Conservation (phyloP, 2,329 filamentous ascomycete genomes). For the Alternaria infectoria region DNA sequence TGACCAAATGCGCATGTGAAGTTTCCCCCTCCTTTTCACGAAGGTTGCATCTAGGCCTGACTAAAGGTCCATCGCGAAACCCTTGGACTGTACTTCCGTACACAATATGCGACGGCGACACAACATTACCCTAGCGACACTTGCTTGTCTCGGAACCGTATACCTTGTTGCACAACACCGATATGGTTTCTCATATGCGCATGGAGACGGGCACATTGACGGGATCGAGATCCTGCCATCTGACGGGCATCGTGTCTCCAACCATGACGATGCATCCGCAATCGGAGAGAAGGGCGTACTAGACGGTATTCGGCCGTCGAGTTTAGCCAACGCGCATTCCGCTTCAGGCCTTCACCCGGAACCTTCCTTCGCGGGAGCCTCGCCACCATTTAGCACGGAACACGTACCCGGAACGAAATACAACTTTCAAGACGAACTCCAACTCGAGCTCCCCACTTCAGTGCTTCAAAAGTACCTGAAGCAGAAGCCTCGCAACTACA, state of each 20-base stretch:
- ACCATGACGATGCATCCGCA: background rate
- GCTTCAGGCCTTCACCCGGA: background rate
- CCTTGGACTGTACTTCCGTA: background rate
- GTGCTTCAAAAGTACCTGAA: conserved; percentile 19
- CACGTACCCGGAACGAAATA: conserved; percentile 17
- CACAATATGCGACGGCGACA: conserved; percentile 13
- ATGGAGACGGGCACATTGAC: background rate
- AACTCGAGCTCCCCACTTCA: conserved; percentile 26
- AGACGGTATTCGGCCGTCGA: background rate
- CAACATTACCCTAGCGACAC: conserved; percentile 11
- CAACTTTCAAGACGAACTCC: conserved; percentile 38
- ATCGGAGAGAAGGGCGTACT: background rate
- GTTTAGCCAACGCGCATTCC: background rate
- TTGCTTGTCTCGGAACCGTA: conserved; percentile 8
- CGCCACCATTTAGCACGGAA: background rate
- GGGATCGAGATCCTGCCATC: conserved; percentile 9
- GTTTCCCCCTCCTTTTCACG: background rate
- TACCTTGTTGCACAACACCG: conserved; percentile 4
- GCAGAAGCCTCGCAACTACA: conserved; percentile 35
- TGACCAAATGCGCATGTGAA: background rate
- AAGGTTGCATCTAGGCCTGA: background rate
- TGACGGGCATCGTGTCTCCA: background rate
- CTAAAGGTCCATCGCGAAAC: background rate
- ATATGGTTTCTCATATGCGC: background rate
- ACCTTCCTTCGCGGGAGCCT: background rate